Evolutionary conservation across 495 filamentous ascomycete genomes (phyloP).

Genomic region (Echria macrotheca): DNA sequence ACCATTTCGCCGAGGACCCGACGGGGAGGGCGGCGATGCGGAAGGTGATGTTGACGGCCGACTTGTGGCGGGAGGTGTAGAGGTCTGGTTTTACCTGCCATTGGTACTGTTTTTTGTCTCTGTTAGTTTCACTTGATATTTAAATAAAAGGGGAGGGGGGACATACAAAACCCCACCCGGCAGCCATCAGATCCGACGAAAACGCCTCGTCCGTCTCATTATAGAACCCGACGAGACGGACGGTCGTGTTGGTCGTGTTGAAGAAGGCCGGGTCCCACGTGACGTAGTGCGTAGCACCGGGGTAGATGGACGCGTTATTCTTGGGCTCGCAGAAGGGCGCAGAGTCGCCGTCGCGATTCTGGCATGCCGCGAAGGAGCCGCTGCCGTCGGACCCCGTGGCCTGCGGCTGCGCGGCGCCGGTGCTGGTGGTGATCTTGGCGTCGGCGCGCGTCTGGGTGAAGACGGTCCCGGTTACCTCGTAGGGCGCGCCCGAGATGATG

Average conservation of each 20-base stretch:
- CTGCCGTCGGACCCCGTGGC: constrained; percentile 25
- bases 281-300: constrained; percentile 36
- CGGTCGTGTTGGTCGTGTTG: constrained; percentile 27
- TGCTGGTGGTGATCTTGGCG: constrained; percentile 24
- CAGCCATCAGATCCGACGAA: constrained; percentile 24
- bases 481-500: constrained; percentile 33
- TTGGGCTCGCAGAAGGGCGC: constrained; percentile 39
- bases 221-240: constrained; percentile 35
- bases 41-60: constrained; percentile 37
- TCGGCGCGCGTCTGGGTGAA: constrained; percentile 31
- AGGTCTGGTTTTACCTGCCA: constrained; percentile 27
- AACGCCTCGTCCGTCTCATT: constrained; percentile 31
- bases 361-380: constrained; percentile 32
- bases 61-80: constrained; percentile 10
- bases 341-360: constrained; percentile 28
- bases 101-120: no score
- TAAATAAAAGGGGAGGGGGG: no score
- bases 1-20: constrained; percentile 11
- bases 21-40: constrained; percentile 27
- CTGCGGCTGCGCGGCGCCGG: constrained; percentile 22
- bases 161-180: constrained; percentile 39
- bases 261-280: constrained; percentile 44
- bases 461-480: constrained; percentile 36
- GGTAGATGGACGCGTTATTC: constrained; percentile 25
- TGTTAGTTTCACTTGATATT: no score